These are phyloP conservation scores for Schrenkiella parvula DNA, from an alignment of 345 rosid species.

Conservation along the genomic window DNA sequence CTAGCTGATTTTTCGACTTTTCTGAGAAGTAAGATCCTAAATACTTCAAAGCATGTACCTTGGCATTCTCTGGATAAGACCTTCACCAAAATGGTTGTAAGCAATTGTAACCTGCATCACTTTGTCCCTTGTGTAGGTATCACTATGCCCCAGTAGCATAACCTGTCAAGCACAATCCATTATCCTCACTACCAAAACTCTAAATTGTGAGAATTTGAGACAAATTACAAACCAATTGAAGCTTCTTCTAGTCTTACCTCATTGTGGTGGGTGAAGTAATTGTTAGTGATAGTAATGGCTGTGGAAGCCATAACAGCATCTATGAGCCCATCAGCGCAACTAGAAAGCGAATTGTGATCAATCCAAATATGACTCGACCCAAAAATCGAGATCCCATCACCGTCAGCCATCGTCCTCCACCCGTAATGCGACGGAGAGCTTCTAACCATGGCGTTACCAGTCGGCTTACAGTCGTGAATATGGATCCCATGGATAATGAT, in stretches of 20 bases:
- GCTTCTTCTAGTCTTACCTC: slow-evolving; percentile 37
- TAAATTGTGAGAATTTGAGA: not conserved
- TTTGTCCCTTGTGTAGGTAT: slow-evolving; percentile 84
- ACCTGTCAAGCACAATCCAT: slow-evolving; percentile 42
- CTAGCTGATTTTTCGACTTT: not conserved
- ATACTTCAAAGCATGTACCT: slow-evolving; percentile 39
- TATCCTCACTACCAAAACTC: not conserved
- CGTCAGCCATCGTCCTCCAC: slow-evolving; percentile 80
- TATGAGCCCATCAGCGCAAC: slow-evolving; percentile 76
- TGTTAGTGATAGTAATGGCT: slow-evolving; percentile 70
- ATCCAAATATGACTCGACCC: slow-evolving; percentile 89
- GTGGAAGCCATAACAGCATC: slow-evolving; percentile 70
- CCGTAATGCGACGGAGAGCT: slow-evolving; percentile 84
- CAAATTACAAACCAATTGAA: not conserved
- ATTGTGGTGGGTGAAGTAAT: slow-evolving; percentile 81
- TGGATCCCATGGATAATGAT: slow-evolving; percentile 69
- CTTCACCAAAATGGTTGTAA: slow-evolving; percentile 98
- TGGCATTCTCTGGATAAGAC: slow-evolving; percentile 99
- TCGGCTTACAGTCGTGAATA: slow-evolving; percentile 67
- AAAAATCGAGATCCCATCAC: slow-evolving; percentile 70
- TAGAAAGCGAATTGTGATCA: slow-evolving; percentile 83
- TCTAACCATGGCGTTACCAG: slow-evolving; percentile 82
- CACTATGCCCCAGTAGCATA: slow-evolving; percentile 97
- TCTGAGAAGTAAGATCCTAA: not conserved
- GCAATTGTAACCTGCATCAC: slow-evolving; percentile 95